These are phyloP conservation scores for Penicillium sp. DNA, from an alignment of 2,329 filamentous ascomycete genomes.

Conservation along the genomic window DNA sequence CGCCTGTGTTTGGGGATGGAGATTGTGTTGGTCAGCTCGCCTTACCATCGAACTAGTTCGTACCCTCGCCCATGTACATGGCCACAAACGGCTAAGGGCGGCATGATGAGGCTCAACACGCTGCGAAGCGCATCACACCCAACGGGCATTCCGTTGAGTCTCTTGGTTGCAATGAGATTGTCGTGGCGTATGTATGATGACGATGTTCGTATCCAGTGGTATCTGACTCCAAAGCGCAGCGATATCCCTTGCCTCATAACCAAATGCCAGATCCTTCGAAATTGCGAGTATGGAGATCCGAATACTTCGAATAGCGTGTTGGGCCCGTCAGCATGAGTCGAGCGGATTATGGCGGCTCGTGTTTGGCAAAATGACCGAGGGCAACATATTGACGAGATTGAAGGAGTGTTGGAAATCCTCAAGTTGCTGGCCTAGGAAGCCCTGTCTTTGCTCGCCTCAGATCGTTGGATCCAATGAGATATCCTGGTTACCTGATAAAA, in stretches of 20 bases:
- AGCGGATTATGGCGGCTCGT: slow-evolving; percentile 45
- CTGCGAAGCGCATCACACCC: slow-evolving; percentile 50
- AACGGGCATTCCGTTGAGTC: slow-evolving; percentile 28
- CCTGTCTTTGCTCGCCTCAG: slow-evolving; percentile 41
- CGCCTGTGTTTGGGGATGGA: neutral
- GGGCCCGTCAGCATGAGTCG: slow-evolving; percentile 46
- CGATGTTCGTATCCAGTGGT: slow-evolving; percentile 50
- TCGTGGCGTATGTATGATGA: slow-evolving; percentile 57
- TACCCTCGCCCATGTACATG: slow-evolving; percentile 58
- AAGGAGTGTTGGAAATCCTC: slow-evolving; percentile 47
- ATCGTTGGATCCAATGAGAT: slow-evolving; percentile 52
- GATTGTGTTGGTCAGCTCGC: neutral
- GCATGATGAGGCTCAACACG: slow-evolving; percentile 47
- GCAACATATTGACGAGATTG: slow-evolving; percentile 38
- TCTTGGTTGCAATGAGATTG: slow-evolving; percentile 48
- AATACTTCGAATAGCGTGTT: slow-evolving; percentile 54
- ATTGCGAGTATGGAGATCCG: slow-evolving; percentile 54
- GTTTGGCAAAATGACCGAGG: slow-evolving; percentile 52
- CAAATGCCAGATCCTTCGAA: slow-evolving; percentile 52
- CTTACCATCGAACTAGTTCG: slow-evolving; percentile 49
- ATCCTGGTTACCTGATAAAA: slow-evolving; percentile 54
- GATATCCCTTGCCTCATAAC: slow-evolving; percentile 47
- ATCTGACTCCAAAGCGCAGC: slow-evolving; percentile 49
- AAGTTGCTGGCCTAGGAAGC: slow-evolving; percentile 45
- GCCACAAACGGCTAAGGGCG: slow-evolving; percentile 54